Percentiles rank a stretch among this genome's conserved stretches.
Evolutionary conservation across 352 stramenopile species (phyloP).

Genomic region (Pythium guiyangense): DNA sequence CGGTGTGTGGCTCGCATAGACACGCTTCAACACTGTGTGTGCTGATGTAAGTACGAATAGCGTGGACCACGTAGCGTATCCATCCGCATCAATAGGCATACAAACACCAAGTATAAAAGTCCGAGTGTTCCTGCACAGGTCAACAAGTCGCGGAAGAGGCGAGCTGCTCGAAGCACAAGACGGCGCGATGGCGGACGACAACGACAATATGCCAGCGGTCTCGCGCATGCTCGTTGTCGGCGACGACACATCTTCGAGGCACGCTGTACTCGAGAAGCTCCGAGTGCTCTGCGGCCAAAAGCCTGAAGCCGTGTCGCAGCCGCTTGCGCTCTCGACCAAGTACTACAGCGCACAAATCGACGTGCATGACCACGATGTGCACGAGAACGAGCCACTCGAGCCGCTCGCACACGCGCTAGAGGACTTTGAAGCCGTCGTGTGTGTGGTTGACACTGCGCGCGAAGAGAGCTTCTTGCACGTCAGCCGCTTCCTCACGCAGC

Average conservation of each 20-base stretch:
- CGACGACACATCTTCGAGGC: constrained; percentile 19
- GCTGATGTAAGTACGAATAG: too few species aligned
- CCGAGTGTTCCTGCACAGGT: too few species aligned
- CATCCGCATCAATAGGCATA: too few species aligned
- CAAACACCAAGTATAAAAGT: too few species aligned
- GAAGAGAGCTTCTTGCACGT: constrained; percentile 41
- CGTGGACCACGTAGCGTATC: too few species aligned
- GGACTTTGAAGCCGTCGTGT: constrained; percentile 61
- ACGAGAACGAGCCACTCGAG: constrained; percentile 28
- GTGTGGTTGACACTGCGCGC: constrained; percentile 36
- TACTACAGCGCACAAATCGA: constrained; percentile 64
- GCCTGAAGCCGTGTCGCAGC: constrained; percentile 2
- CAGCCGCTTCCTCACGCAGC: constrained; percentile 31
- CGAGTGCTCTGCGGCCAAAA: constrained; percentile 26
- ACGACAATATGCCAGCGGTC: neutral
- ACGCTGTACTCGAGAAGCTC: constrained; percentile 22
- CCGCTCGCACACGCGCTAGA: constrained; percentile 32
- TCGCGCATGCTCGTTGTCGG: constrained; percentile 40
- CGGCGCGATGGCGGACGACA: constrained; percentile 3
- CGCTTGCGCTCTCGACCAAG: constrained; percentile 50
- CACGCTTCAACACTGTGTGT: too few species aligned
- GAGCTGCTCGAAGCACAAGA: neutral
- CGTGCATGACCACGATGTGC: constrained; percentile 42
- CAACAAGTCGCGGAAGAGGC: too few species aligned
- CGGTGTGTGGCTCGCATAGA: too few species aligned